A percentile compares a stretch with the other conserved stretches of the same genome.
Evolutionary conservation across 331 rosid species (phyloP).

Genomic region (Rhamnella rubrinervis): DNA sequence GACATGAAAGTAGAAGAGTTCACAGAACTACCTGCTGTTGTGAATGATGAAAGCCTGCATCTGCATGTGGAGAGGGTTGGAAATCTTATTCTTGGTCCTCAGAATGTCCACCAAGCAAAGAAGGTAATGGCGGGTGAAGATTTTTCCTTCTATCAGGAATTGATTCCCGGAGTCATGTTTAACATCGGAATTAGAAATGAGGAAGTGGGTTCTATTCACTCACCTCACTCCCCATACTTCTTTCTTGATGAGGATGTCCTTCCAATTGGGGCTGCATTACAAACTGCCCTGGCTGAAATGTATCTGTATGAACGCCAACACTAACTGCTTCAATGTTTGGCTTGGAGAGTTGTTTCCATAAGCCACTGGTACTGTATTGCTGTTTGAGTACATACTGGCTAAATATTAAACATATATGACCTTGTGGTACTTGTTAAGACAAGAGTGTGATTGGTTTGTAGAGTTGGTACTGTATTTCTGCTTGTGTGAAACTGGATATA

Average conservation of each 20-base stretch:
- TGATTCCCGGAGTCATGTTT: slow-evolving; percentile 52
- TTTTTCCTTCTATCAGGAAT: slow-evolving; percentile 60
- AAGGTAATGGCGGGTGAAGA: slow-evolving; percentile 74
- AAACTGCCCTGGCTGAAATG: slow-evolving; percentile 54
- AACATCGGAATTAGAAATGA: slow-evolving; percentile 67
- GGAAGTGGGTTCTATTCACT: slow-evolving; percentile 52
- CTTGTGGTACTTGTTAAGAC: no score
- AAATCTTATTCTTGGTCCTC: slow-evolving; percentile 51
- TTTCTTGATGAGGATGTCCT: slow-evolving; percentile 70
- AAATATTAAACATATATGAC: no score
- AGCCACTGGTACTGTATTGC: background rate
- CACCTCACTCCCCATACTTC: slow-evolving; percentile 72
- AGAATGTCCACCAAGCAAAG: slow-evolving; percentile 46
- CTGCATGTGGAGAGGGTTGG: slow-evolving; percentile 55
- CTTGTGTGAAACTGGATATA: background rate
- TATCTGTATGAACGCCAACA: slow-evolving; percentile 42
- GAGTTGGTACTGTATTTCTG: background rate
- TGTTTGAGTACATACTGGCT: background rate
- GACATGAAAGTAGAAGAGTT: slow-evolving; percentile 34
- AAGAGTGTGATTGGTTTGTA: background rate
- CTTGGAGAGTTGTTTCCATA: background rate
- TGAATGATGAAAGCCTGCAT: slow-evolving; percentile 59
- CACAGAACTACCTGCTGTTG: slow-evolving; percentile 40
- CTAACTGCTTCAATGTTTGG: slow-evolving; percentile 2
- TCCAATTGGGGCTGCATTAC: slow-evolving; percentile 68